Evolutionary conservation across 148 eudicot genomes (phyloP).

Genomic region (Rhododendron molle): DNA sequence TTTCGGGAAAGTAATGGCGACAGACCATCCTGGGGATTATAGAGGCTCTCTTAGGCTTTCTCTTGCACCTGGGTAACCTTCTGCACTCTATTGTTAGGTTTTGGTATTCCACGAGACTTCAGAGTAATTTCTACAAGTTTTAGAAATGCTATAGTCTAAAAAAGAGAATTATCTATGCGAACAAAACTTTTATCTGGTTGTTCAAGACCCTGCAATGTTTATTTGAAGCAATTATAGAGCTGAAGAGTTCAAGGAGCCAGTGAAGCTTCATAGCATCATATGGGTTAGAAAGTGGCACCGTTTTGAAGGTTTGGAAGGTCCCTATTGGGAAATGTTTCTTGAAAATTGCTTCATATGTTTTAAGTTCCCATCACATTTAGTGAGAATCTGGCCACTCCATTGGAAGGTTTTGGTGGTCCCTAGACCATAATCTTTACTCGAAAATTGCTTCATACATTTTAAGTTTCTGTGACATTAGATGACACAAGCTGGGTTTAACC

Average conservation of each 20-base stretch:
- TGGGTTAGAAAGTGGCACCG: neutral
- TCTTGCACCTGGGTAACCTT: slow-evolving; percentile 51
- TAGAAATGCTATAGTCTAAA: neutral
- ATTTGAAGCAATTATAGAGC: neutral
- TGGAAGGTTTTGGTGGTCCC: neutral
- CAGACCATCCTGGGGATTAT: slow-evolving; percentile 45
- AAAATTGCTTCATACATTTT: neutral
- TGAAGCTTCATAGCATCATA: neutral
- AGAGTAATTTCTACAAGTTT: neutral
- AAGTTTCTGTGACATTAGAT: neutral
- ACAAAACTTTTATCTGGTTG: neutral
- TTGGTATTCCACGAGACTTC: neutral
- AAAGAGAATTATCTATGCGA: neutral
- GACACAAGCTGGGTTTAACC: neutral
- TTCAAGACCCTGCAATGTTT: neutral
- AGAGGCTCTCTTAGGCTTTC: slow-evolving; percentile 48
- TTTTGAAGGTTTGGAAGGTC: neutral
- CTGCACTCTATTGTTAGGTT: neutral
- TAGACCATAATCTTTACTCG: slow-evolving; percentile 1
- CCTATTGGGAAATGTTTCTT: neutral
- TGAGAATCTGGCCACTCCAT: neutral
- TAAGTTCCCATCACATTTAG: neutral
- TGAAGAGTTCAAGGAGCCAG: neutral
- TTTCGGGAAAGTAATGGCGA: slow-evolving; percentile 36
- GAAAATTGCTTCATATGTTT: neutral